Base-by-base conservation (phyloP, 345 rosid genomes). In the Melastoma malabathricum region DNA sequence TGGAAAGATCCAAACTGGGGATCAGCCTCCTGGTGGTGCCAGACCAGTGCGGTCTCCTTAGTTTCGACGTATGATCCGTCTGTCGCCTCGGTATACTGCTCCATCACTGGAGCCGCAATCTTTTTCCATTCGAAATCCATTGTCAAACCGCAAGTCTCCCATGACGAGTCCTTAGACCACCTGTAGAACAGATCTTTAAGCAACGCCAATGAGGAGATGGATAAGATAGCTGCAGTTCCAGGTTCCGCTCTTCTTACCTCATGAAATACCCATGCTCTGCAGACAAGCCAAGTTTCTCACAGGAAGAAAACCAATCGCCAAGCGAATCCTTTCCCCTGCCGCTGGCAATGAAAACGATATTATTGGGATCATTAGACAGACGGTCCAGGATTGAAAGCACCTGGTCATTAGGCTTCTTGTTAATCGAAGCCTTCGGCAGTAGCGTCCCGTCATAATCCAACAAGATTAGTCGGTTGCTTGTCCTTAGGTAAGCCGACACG, bases 371-470 rank as follows among this genome's bases (percentile, higher is more conserved):
- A n/a, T 65, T 69, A 45, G 83, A 87, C 43, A 87, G 54, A 27
- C 71, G 50, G 58, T 79, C 79, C 71, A 87, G 64, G 39, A 87
- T 62, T 0, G 73, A 59, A 52, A 87, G 68, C 51, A 87, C 83
- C 44, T 69, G 60, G 10, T 43, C 6, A 50, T 78, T 75, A 5
- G 96, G 96, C 16, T 60, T 67, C 54, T 75, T 81, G 57, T 79
- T 78, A 23, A 77, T 71, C 25, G 73, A 65, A 38, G 54, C 55
- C 27, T 75, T 73, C 8, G 80, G 75, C 78, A 72, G 67, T 76
- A 83, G 71, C 0, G 96, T 86, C 10, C 96, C 96, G 64, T 87
- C 96, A 57, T 87, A 87, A 56, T 87, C 96, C 75, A 87, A 62
- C 17, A 87, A 68, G 51, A 87, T 83, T 67, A 84, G 65, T 50